phyloP scores from a whole-genome alignment of 2,329 filamentous ascomycete species.

The Colletotrichum lupini region DNA sequence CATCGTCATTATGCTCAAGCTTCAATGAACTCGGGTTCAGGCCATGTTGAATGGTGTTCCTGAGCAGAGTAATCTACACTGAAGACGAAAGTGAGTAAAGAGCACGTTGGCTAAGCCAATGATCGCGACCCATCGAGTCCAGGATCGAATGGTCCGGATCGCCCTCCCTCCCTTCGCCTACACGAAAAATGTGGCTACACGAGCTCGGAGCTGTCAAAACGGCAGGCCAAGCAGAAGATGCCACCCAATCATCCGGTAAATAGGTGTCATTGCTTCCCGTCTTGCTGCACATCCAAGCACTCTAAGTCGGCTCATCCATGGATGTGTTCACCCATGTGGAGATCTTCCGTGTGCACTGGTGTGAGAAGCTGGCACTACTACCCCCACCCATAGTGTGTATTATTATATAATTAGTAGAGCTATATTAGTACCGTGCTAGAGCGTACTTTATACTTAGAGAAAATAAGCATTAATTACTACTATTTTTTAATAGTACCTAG shows the following conservation, averaged over 20 bases:
- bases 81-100: too few relatives aligned
- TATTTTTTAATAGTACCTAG: too few relatives aligned
- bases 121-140: not conserved
- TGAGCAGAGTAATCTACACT: rapidly evolving
- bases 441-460: too few relatives aligned
- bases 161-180: not conserved
- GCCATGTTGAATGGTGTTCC: not conserved
- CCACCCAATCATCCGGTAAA: slow-evolving; percentile 19
- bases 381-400: too few relatives aligned
- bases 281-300: not conserved
- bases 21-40: too few relatives aligned
- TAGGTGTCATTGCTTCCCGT: slow-evolving; percentile 6
- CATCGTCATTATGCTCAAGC: too few relatives aligned
- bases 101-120: not conserved
- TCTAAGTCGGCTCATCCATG: not conserved
- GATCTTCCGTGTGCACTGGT: slow-evolving; percentile 15
- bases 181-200: not conserved
- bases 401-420: too few relatives aligned
- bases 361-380: too few relatives aligned
- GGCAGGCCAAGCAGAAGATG: not conserved
- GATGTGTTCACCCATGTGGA: slow-evolving; percentile 12
- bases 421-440: too few relatives aligned
- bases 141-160: slow-evolving; percentile 1
- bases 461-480: too few relatives aligned
- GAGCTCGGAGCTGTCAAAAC: not conserved